Evolutionary conservation across 805 yeast genomes (phyloP).

Genomic region (Phaffomyces opuntiae): DNA sequence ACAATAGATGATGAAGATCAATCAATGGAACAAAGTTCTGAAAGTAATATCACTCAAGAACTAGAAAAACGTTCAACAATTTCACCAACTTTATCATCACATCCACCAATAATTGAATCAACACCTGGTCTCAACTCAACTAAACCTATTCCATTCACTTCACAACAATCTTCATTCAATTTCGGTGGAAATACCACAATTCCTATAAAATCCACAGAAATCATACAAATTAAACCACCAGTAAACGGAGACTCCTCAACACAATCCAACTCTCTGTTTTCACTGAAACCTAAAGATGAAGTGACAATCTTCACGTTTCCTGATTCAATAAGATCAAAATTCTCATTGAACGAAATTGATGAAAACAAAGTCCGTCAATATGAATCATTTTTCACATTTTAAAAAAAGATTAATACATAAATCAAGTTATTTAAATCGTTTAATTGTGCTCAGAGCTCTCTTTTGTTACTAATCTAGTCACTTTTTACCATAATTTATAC

Average conservation of each 20-base stretch:
- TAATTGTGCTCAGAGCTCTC: too few relatives aligned
- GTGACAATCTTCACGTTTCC: slow-evolving; percentile 15
- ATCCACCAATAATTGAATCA: neutral
- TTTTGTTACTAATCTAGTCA: too few relatives aligned
- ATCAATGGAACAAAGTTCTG: slow-evolving; percentile 6
- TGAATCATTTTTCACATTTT: slow-evolving; percentile 7
- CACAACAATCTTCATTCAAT: neutral
- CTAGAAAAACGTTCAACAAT: neutral
- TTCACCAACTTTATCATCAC: neutral
- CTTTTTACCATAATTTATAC: too few relatives aligned
- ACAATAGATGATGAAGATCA: slow-evolving; percentile 14
- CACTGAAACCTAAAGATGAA: neutral
- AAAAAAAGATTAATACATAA: neutral
- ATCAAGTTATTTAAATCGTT: neutral
- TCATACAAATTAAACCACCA: neutral
- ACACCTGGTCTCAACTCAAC: slow-evolving; percentile 1
- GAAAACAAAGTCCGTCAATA: slow-evolving; percentile 12
- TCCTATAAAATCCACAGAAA: neutral
- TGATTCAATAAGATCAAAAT: slow-evolving; percentile 10
- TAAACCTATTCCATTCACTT: neutral
- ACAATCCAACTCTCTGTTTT: neutral
- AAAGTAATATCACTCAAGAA: neutral
- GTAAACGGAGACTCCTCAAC: neutral
- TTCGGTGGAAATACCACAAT: neutral
- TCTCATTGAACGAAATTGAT: slow-evolving; percentile 13